Evolutionary conservation across 164 flowering plant species (phyloP).

Genomic region (Taxillus chinensis): DNA sequence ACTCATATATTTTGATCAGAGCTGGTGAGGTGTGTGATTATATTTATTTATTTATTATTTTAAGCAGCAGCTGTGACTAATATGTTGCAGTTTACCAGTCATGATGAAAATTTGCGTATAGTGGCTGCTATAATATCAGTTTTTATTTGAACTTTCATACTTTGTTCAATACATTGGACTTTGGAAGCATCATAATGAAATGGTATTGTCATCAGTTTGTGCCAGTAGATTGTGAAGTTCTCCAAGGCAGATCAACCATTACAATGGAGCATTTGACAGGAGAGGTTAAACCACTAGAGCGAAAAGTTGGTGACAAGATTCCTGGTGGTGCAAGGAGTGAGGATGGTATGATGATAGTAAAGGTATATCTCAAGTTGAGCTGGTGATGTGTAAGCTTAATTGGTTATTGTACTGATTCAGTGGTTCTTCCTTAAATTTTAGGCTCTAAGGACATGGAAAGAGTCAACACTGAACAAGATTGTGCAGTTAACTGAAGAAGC

Average conservation of each 20-base stretch:
- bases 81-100: too few relatives aligned
- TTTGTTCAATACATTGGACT: neutral
- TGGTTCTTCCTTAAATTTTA: constrained; percentile 12
- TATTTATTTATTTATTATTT: neutral
- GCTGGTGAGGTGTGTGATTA: constrained; percentile 90
- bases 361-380: constrained; percentile 33
- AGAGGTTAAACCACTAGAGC: constrained; percentile 87
- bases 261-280: constrained; percentile 95
- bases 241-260: constrained; percentile 82
- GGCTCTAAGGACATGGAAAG: constrained; percentile 90
- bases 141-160: neutral
- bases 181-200: constrained; percentile 8
- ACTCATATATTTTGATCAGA: constrained; percentile 81
- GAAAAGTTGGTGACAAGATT: constrained; percentile 67
- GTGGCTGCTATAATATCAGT: too few relatives aligned
- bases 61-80: neutral
- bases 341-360: constrained; percentile 93
- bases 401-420: too few relatives aligned
- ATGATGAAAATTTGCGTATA: too few relatives aligned
- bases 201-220: constrained; percentile 59
- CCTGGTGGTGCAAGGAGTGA: constrained; percentile 98
- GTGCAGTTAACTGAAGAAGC: constrained; percentile 95
- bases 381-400: too few relatives aligned
- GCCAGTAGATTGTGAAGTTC: constrained; percentile 91
- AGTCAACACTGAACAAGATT: constrained; percentile 78